Percentiles rank a stretch among this genome's conserved stretches.
Conservation (phyloP, 371 early-diverging fungal species). For the Mucor irregularis region DNA sequence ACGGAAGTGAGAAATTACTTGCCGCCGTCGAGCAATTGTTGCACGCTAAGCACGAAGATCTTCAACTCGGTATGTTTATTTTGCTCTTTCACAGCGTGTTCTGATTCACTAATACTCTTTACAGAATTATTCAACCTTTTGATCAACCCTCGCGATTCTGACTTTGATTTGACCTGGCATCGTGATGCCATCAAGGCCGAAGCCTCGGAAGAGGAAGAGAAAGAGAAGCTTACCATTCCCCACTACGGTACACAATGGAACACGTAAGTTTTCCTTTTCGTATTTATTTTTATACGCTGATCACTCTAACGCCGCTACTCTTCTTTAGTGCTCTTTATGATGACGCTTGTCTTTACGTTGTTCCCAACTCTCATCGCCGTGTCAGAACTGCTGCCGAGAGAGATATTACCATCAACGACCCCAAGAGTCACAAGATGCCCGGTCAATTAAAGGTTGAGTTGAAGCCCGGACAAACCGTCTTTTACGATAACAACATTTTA, state of each 20-base stretch:
- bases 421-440: conserved; percentile 53
- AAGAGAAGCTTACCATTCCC: conserved; percentile 44
- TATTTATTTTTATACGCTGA: neutral
- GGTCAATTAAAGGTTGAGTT: conserved; percentile 41
- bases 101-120: too few species aligned
- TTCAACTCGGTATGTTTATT: conserved; percentile 43
- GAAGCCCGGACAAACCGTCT: conserved; percentile 58
- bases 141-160: conserved; percentile 51
- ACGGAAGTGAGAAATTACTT: conserved; percentile 40
- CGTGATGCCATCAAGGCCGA: conserved; percentile 54
- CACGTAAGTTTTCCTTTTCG: conserved; percentile 34
- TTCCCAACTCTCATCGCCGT: conserved; percentile 53
- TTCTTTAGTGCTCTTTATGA: conserved; percentile 51
- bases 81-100: neutral
- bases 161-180: conserved; percentile 59
- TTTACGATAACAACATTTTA: conserved; percentile 59
- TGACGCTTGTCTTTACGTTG: conserved; percentile 52
- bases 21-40: conserved; percentile 50
- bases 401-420: conserved; percentile 49
- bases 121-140: conserved; percentile 58
- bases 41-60: conserved; percentile 34
- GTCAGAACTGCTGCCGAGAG: conserved; percentile 49
- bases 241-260: conserved; percentile 65
- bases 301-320: too few species aligned
- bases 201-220: conserved; percentile 43